Evolutionary conservation across 371 early-diverging fungal species (phyloP).

Genomic region (Fennellomyces sp.): DNA sequence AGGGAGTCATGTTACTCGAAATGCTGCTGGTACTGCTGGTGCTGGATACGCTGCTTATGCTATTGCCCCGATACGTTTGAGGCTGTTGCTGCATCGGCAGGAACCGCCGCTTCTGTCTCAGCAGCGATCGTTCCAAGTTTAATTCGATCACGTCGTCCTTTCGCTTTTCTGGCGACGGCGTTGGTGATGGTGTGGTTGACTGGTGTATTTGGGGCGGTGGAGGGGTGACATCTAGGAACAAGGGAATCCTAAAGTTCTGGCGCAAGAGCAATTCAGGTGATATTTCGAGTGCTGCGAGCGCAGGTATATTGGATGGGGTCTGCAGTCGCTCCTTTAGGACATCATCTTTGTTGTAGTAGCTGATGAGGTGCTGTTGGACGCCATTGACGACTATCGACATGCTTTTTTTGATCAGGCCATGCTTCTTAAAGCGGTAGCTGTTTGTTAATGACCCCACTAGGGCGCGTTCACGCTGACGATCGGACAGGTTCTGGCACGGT

Average conservation of each 20-base stretch:
- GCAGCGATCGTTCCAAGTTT: conserved; percentile 4
- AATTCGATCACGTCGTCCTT: conserved; percentile 7
- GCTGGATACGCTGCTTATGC: background rate
- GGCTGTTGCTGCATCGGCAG: conserved; percentile 1
- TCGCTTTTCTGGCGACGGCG: background rate
- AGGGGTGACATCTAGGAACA: conserved; percentile 1
- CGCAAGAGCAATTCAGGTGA: conserved; percentile 55
- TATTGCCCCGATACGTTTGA: background rate
- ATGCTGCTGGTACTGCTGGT: background rate
- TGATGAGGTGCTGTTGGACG: conserved; percentile 78
- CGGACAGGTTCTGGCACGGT: background rate
- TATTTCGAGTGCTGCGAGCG: conserved; percentile 49
- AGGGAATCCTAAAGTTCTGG: conserved; percentile 59
- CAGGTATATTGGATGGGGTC: conserved; percentile 55
- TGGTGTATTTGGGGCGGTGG: background rate
- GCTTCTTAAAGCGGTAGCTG: conserved; percentile 70
- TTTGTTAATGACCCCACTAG: conserved; percentile 64
- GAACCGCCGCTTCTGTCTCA: conserved; percentile 4
- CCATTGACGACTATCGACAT: conserved; percentile 80
- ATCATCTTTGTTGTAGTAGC: conserved; percentile 82
- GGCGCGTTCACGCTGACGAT: conserved; percentile 56
- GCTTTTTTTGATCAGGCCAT: conserved; percentile 85
- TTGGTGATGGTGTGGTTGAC: background rate
- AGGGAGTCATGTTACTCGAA: conserved; percentile 1
- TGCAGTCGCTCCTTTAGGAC: conserved; percentile 54